Conservation (phyloP, 805 yeast species). For the Candida schatavii region DNA sequence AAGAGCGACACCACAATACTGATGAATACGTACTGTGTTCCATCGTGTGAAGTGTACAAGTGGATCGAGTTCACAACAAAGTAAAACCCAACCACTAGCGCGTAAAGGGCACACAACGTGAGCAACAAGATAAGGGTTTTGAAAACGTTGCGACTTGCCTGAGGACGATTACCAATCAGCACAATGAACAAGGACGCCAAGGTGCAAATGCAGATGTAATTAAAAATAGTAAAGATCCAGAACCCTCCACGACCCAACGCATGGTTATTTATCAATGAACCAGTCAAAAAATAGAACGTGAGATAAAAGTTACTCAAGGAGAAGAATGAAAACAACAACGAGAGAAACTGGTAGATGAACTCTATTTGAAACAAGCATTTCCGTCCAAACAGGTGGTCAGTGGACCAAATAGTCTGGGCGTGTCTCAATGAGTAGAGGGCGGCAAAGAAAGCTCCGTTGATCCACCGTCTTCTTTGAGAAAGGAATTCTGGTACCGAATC, state of each 20-base stretch:
- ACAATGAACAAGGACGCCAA: conserved; percentile 86
- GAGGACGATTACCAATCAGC: conserved; percentile 97
- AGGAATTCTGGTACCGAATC: conserved; percentile 82
- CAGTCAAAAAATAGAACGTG: conserved; percentile 90
- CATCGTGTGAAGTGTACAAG: conserved; percentile 25
- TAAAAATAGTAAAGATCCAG: conserved; percentile 79
- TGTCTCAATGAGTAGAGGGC: conserved; percentile 84
- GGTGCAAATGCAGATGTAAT: conserved; percentile 78
- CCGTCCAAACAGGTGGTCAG: conserved; percentile 69
- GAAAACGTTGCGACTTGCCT: conserved; percentile 84
- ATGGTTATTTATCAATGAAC: conserved; percentile 56
- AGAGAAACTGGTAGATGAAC: conserved; percentile 77
- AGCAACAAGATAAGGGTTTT: conserved; percentile 67
- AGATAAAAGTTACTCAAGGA: conserved; percentile 88
- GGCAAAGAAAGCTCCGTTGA: conserved; percentile 95
- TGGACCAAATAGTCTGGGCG: conserved; percentile 70
- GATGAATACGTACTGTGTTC: conserved; percentile 52
- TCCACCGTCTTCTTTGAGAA: conserved; percentile 93
- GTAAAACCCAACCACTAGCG: conserved; percentile 77
- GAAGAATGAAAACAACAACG: conserved; percentile 84
- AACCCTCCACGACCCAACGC: conserved; percentile 70
- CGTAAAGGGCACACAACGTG: conserved; percentile 76
- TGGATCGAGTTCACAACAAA: conserved; percentile 60
- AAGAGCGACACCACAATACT: conserved; percentile 80
- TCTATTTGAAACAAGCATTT: conserved; percentile 74